Conservation (phyloP, 140 eudicot genomes). For the Anethum foeniculum region DNA sequence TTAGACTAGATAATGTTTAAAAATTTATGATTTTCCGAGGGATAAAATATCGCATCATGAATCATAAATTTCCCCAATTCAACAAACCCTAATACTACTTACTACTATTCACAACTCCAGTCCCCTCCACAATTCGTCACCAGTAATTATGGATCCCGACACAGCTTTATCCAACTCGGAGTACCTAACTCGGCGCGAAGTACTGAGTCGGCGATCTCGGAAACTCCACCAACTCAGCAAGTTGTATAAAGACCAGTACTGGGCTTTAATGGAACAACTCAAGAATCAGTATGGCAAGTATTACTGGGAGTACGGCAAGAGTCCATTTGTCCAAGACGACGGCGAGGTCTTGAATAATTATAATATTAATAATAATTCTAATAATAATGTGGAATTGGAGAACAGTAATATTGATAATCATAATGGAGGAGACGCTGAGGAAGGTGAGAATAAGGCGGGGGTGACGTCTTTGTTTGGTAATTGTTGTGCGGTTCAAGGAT, state of each 20-base stretch:
- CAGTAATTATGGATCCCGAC: constrained; percentile 9
- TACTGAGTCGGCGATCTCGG: constrained; percentile 48
- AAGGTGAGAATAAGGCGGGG: constrained; percentile 17
- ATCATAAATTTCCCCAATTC: neutral
- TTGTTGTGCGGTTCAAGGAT: constrained; percentile 61
- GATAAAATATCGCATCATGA: no score
- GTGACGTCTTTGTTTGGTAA: constrained; percentile 9
- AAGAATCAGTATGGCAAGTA: constrained; percentile 51
- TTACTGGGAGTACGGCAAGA: constrained; percentile 58
- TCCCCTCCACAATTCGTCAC: neutral
- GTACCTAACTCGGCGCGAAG: constrained; percentile 42
- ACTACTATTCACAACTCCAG: neutral
- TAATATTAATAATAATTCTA: no score
- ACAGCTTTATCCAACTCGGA: constrained; percentile 33
- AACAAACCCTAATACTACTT: neutral
- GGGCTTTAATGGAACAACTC: constrained; percentile 68
- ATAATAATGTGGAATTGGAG: neutral
- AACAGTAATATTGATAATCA: neutral
- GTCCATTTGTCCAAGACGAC: constrained; percentile 48
- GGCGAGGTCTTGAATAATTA: neutral
- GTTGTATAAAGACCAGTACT: constrained; percentile 54
- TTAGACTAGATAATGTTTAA: no score
- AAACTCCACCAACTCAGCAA: constrained; percentile 31
- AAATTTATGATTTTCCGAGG: no score
- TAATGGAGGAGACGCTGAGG: neutral